Conservation (phyloP, 2,329 filamentous ascomycete species). For the Neonectria neomacrospora region DNA sequence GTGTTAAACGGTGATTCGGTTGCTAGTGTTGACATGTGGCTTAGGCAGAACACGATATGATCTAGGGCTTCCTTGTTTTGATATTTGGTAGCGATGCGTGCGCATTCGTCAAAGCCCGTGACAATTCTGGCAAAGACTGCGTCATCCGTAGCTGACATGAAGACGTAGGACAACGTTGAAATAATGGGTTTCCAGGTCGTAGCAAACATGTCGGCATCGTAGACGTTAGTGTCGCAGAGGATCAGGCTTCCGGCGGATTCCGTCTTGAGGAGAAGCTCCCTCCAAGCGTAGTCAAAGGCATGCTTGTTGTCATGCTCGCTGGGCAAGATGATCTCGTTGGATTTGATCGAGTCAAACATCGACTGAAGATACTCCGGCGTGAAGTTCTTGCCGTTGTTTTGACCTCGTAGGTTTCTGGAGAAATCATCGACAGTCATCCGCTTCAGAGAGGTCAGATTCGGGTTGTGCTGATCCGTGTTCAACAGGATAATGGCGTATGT, state of each 20-base stretch:
- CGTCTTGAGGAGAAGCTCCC: constrained; percentile 88
- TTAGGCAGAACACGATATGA: constrained; percentile 89
- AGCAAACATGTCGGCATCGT: constrained; percentile 97
- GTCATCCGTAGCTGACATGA: constrained; percentile 98
- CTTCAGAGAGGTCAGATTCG: constrained; percentile 80
- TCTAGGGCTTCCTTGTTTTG: constrained; percentile 87
- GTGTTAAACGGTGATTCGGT: constrained; percentile 83
- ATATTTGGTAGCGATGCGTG: constrained; percentile 89
- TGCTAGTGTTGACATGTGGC: constrained; percentile 89
- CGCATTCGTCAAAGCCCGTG: constrained; percentile 95
- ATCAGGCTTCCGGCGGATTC: constrained; percentile 78
- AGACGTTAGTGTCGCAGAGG: constrained; percentile 90
- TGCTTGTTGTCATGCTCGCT: constrained; percentile 98
- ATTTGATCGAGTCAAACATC: constrained; percentile 92
- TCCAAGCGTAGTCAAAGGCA: constrained; percentile 98
- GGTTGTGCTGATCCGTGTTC: constrained; percentile 97
- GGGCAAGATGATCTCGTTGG: constrained; percentile 93
- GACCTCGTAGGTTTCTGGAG: constrained; percentile 86
- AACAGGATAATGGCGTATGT: constrained; percentile 98
- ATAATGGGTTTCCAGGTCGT: constrained; percentile 96
- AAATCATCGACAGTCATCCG: constrained; percentile 91
- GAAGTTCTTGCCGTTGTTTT: constrained; percentile 89
- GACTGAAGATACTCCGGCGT: constrained; percentile 82
- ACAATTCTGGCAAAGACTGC: constrained; percentile 94
- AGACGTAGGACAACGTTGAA: constrained; percentile 95